Conservation (phyloP, 1,284 basidiomycete genomes). For the Golubevia pallescens region DNA sequence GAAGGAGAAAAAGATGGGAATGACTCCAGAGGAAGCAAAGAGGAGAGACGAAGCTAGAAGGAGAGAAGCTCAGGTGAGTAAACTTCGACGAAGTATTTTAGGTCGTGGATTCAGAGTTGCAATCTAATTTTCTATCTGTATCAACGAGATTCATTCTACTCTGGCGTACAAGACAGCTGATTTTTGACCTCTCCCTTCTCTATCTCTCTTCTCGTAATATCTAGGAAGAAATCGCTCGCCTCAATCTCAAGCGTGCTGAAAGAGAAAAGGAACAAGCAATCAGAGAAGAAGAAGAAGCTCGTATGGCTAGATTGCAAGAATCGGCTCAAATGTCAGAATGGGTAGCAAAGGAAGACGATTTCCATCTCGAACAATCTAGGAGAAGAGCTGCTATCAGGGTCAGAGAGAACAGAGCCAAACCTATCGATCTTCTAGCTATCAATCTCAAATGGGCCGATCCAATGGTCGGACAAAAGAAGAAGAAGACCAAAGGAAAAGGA, state of each 20-base stretch:
- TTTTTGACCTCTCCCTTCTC: not conserved
- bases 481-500: not conserved
- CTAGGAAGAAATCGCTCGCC: constrained; percentile 49
- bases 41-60: constrained; percentile 43
- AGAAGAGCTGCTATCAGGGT: constrained; percentile 52
- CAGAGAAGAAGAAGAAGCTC: constrained; percentile 44
- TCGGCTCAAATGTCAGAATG: constrained; percentile 53
- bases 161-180: not conserved
- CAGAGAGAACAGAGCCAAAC: constrained; percentile 54
- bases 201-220: not conserved
- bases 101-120: not conserved
- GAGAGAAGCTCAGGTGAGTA: constrained; percentile 34
- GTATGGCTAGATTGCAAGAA: constrained; percentile 45
- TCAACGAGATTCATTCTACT: not conserved
- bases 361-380: constrained; percentile 56
- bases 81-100: not conserved
- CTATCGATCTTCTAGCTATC: constrained; percentile 58
- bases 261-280: constrained; percentile 42
- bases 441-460: constrained; percentile 58
- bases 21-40: constrained; percentile 43
- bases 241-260: constrained; percentile 48
- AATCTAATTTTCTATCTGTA: not conserved
- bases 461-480: not conserved
- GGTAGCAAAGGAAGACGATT: constrained; percentile 62
- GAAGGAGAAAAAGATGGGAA: constrained; percentile 42